Evolutionary conservation across 345 rosid species (phyloP).

Genomic region (Eucalyptus paniculata): DNA sequence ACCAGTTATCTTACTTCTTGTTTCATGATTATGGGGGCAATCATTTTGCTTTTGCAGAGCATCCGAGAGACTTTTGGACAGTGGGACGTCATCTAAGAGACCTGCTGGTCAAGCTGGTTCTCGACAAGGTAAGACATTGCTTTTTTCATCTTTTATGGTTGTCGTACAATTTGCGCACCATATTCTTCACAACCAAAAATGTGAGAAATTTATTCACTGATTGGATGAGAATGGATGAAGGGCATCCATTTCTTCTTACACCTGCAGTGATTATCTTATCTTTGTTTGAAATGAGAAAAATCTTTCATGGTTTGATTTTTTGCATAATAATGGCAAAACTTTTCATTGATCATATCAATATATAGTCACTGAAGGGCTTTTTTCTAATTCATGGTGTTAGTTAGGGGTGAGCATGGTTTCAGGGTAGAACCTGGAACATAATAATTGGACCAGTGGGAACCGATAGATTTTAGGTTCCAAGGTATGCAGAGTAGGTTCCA

Average conservation of each 20-base stretch:
- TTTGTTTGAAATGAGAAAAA: background rate
- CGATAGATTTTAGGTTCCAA: too few relatives aligned
- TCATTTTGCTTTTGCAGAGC: conserved; percentile 22
- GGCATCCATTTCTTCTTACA: background rate
- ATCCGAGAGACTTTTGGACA: conserved; percentile 55
- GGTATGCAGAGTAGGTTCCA: too few relatives aligned
- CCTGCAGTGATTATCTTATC: background rate
- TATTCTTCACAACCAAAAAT: background rate
- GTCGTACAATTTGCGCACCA: background rate
- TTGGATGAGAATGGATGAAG: background rate
- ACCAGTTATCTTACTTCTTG: background rate
- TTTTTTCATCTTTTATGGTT: background rate
- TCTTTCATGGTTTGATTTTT: background rate
- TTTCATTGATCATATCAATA: background rate
- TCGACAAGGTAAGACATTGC: conserved; percentile 34
- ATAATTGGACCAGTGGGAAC: too few relatives aligned
- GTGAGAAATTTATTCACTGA: background rate
- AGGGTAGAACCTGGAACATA: accelerated
- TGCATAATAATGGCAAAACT: background rate
- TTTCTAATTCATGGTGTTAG: background rate
- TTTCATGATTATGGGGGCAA: background rate
- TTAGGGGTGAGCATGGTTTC: too few relatives aligned
- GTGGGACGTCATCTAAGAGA: conserved; percentile 53
- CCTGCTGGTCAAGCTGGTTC: conserved; percentile 33
- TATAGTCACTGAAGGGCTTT: background rate